Evolutionary conservation across 306 rosid species (phyloP).

Genomic region (Nissolia schottii): DNA sequence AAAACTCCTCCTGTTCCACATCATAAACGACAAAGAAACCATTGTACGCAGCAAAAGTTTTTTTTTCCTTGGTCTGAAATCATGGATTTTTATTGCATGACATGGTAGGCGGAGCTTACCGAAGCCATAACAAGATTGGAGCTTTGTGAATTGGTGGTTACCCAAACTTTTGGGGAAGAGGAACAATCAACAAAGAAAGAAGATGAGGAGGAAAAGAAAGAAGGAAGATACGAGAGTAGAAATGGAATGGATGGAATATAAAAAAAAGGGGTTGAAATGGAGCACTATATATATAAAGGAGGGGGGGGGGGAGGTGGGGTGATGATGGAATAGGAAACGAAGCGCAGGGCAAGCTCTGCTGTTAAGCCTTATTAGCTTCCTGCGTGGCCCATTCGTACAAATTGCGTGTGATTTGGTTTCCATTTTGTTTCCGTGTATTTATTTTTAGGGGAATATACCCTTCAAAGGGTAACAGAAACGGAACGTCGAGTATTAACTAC

Average conservation of each 20-base stretch:
- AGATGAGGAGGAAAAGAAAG: background rate
- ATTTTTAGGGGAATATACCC: slow-evolving; percentile 32
- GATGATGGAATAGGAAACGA: slow-evolving; percentile 17
- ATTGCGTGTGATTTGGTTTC: slow-evolving; percentile 32
- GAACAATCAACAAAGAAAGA: slow-evolving; percentile 3
- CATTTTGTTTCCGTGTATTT: background rate
- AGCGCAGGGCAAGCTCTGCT: slow-evolving; percentile 19
- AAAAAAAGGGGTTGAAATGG: background rate
- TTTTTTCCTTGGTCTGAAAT: background rate
- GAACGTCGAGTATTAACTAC: background rate
- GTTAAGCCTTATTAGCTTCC: background rate
- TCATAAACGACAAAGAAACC: background rate
- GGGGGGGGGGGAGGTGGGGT: too few relatives aligned
- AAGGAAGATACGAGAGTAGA: background rate
- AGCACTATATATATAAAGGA: slow-evolving; percentile 35
- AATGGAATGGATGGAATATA: background rate
- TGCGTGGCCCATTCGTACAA: slow-evolving; percentile 27
- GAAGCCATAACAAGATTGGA: slow-evolving; percentile 37
- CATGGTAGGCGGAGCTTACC: slow-evolving; percentile 22
- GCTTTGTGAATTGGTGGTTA: slow-evolving; percentile 10
- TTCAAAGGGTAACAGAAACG: background rate
- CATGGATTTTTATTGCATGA: background rate
- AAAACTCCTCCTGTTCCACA: background rate
- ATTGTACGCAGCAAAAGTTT: background rate
- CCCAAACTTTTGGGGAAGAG: slow-evolving; percentile 25